phyloP scores from a whole-genome alignment of 345 rosid species.

The Aquilaria yunnanensis region DNA sequence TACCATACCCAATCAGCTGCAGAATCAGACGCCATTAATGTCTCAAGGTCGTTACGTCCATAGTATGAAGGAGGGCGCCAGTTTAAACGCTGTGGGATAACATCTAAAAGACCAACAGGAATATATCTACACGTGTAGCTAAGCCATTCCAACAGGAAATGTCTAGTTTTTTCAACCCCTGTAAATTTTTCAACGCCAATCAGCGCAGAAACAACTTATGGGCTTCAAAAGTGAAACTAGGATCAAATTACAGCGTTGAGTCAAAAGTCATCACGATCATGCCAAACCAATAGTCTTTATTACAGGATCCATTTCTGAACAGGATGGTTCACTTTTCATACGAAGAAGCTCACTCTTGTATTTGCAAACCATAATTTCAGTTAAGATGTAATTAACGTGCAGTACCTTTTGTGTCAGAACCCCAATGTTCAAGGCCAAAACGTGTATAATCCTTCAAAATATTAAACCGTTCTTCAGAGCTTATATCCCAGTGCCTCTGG shows the following conservation, averaged over 20 bases:
- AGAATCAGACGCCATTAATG: slow-evolving; percentile 88
- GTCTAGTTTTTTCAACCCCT: slow-evolving; percentile 94
- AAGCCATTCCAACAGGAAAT: slow-evolving; percentile 91
- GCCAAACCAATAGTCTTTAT: no score
- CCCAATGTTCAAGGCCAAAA: slow-evolving; percentile 93
- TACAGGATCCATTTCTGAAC: no score
- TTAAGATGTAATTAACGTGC: neutral
- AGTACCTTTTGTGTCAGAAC: slow-evolving; percentile 83
- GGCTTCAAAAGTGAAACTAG: no score
- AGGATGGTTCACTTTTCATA: no score
- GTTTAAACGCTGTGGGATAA: slow-evolving; percentile 68
- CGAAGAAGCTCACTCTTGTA: no score
- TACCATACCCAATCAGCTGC: slow-evolving; percentile 88
- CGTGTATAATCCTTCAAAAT: slow-evolving; percentile 77
- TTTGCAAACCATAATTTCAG: no score
- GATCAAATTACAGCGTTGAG: no score
- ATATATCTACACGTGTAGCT: slow-evolving; percentile 80
- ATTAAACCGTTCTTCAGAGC: slow-evolving; percentile 71
- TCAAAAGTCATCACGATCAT: no score
- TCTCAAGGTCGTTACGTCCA: slow-evolving; percentile 96
- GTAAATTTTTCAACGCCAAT: slow-evolving; percentile 1
- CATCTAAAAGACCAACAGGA: slow-evolving; percentile 85
- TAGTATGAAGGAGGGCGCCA: slow-evolving; percentile 93
- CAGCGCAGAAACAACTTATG: no score
- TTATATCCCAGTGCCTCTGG: slow-evolving; percentile 94